Percentiles rank a stretch among this genome's conserved stretches.
Conservation (phyloP, 768 basidiomycete species). For the Cyclocybe aegerita region DNA sequence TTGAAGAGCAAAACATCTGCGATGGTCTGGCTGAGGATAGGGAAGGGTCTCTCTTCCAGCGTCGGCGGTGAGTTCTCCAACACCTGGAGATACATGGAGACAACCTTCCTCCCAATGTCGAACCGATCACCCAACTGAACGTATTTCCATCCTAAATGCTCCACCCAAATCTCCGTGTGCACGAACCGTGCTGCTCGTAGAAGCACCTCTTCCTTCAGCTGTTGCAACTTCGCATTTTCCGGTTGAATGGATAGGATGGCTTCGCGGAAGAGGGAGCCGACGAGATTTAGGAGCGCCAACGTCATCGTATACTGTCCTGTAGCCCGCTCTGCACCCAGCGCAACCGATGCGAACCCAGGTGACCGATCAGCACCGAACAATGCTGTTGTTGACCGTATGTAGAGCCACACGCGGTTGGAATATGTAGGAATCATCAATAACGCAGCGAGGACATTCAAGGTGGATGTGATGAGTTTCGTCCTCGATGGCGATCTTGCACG, state of each 20-base stretch:
- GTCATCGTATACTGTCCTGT: conserved; percentile 83
- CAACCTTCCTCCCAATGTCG: conserved; percentile 72
- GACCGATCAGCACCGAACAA: conserved; percentile 69
- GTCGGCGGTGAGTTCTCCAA: conserved; percentile 60
- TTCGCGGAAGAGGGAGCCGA: conserved; percentile 74
- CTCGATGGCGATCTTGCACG: conserved; percentile 41
- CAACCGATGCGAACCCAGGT: conserved; percentile 58
- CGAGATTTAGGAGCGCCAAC: conserved; percentile 71
- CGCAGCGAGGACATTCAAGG: conserved; percentile 78
- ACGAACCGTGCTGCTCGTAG: conserved; percentile 76
- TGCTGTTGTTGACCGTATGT: conserved; percentile 74
- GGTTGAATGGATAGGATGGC: conserved; percentile 60
- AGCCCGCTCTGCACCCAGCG: conserved; percentile 69
- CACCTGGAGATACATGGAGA: conserved; percentile 65
- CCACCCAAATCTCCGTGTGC: conserved; percentile 87
- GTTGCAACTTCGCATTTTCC: conserved; percentile 59
- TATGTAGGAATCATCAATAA: conserved; percentile 72
- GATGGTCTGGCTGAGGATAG: conserved; percentile 58
- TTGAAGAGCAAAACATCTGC: conserved; percentile 72
- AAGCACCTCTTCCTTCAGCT: conserved; percentile 83
- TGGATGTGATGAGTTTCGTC: conserved; percentile 70
- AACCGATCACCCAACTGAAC: conserved; percentile 78
- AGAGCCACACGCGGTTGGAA: conserved; percentile 87
- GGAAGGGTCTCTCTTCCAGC: conserved; percentile 56
- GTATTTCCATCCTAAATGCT: conserved; percentile 86